Evolutionary conservation across 2,329 filamentous ascomycete genomes (phyloP).

Genomic region (Gaeumannomyces tritici): DNA sequence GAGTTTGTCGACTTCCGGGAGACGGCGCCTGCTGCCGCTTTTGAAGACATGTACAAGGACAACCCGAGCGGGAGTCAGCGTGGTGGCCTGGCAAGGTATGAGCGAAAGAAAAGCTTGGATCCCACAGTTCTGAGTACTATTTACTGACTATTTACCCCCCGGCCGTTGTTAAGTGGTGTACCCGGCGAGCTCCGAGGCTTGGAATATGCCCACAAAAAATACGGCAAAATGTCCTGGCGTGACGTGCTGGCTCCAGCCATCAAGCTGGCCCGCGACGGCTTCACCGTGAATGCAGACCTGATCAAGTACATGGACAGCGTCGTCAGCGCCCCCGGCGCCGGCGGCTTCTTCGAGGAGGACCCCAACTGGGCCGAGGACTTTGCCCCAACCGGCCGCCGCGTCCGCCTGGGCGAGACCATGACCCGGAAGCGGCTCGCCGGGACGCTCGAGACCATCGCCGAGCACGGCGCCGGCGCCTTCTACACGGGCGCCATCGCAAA

Average conservation of each 20-base stretch:
- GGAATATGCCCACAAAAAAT: slow-evolving; percentile 61
- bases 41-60: slow-evolving; percentile 71
- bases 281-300: slow-evolving; percentile 61
- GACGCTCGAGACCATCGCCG: slow-evolving; percentile 61
- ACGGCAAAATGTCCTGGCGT: slow-evolving; percentile 55
- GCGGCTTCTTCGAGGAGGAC: slow-evolving; percentile 59
- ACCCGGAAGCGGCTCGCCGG: slow-evolving; percentile 66
- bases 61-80: slow-evolving; percentile 53
- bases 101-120: slow-evolving; percentile 23
- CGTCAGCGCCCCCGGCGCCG: slow-evolving; percentile 28
- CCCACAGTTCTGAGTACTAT: background rate
- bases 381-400: slow-evolving; percentile 59
- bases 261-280: slow-evolving; percentile 62
- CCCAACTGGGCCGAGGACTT: slow-evolving; percentile 77
- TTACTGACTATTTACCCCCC: slow-evolving; percentile 6
- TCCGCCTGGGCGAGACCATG: slow-evolving; percentile 63
- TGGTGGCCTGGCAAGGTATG: slow-evolving; percentile 61
- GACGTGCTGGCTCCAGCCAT: slow-evolving; percentile 62
- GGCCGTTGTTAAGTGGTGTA: slow-evolving; percentile 37
- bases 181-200: slow-evolving; percentile 66
- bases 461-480: slow-evolving; percentile 56
- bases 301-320: slow-evolving; percentile 55
- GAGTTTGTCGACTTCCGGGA: slow-evolving; percentile 83
- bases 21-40: slow-evolving; percentile 69
- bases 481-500: slow-evolving; percentile 62